Evolutionary conservation across 208 protist species (phyloP).

Genomic region (Wallacemonas sp.): DNA sequence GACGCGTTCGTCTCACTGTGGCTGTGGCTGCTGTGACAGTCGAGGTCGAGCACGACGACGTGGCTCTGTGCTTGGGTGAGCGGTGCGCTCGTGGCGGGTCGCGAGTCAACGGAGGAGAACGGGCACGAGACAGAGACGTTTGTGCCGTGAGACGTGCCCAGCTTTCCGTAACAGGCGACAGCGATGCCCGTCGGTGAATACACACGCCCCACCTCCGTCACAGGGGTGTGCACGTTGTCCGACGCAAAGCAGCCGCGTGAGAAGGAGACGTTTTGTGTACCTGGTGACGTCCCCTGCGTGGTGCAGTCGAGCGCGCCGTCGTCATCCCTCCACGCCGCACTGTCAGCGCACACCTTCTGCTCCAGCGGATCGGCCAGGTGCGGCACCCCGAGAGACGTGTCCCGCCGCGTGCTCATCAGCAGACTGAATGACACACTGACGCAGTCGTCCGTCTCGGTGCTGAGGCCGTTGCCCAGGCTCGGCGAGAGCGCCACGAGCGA

Average conservation of each 20-base stretch:
- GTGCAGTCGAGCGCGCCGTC: neutral
- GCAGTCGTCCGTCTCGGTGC: neutral
- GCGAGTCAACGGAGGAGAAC: slow-evolving; percentile 1
- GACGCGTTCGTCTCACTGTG: neutral
- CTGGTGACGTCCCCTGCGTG: too few relatives aligned
- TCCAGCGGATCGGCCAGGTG: neutral
- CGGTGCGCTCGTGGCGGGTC: neutral
- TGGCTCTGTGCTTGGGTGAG: neutral
- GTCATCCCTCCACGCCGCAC: neutral
- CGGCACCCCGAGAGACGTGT: neutral
- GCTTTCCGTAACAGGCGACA: neutral
- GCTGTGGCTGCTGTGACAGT: neutral
- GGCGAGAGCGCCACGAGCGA: neutral
- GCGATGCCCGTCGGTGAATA: neutral
- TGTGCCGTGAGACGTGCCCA: slow-evolving; percentile 5
- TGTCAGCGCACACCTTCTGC: neutral
- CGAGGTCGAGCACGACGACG: neutral
- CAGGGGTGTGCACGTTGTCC: neutral
- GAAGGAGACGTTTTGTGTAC: neutral
- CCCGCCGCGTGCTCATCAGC: neutral
- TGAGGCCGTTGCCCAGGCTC: neutral
- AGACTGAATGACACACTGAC: neutral
- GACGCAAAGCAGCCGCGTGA: neutral
- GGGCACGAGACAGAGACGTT: neutral
- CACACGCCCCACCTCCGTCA: neutral